phyloP scores from a whole-genome alignment of 352 stramenopile species.

The Phytophthora agathidicida region DNA sequence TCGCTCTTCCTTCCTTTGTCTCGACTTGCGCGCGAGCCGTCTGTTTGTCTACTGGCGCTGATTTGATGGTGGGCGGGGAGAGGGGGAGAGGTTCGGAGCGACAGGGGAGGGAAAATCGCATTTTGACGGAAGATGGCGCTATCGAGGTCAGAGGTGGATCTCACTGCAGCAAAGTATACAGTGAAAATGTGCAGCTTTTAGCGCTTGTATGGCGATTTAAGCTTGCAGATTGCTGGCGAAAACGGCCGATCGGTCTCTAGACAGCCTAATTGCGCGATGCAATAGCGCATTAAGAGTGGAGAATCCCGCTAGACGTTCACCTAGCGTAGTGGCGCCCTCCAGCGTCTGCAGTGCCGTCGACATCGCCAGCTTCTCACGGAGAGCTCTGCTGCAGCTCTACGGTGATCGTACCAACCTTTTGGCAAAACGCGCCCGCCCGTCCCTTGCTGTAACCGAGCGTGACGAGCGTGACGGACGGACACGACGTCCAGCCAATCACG shows the following conservation, averaged over 20 bases:
- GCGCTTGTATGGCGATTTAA: too few species aligned
- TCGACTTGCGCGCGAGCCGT: slow-evolving; percentile 38
- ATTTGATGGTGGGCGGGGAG: slow-evolving; percentile 42
- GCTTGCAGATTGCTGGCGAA: too few species aligned
- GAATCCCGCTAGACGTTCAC: too few species aligned
- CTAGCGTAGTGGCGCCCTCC: too few species aligned
- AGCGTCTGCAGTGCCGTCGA: too few species aligned
- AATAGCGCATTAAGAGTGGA: too few species aligned
- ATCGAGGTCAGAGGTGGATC: neutral
- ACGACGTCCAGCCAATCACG: slow-evolving; percentile 31
- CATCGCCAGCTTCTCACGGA: too few species aligned
- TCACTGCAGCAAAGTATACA: slow-evolving; percentile 5
- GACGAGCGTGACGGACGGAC: slow-evolving; percentile 78
- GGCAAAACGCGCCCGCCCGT: slow-evolving; percentile 30
- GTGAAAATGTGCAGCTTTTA: too few species aligned
- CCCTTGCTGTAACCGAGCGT: slow-evolving; percentile 40
- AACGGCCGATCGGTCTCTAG: too few species aligned
- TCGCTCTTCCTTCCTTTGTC: slow-evolving; percentile 2
- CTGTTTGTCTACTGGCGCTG: slow-evolving; percentile 54
- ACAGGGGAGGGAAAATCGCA: slow-evolving; percentile 32
- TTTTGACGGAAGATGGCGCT: slow-evolving; percentile 24
- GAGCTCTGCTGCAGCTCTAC: neutral
- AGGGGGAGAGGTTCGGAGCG: slow-evolving; percentile 28
- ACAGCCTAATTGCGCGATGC: too few species aligned
- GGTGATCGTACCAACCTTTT: slow-evolving; percentile 15